These are phyloP conservation scores for Astrocystis sublimbata DNA, from an alignment of 495 filamentous ascomycete species.

Conservation along the genomic window DNA sequence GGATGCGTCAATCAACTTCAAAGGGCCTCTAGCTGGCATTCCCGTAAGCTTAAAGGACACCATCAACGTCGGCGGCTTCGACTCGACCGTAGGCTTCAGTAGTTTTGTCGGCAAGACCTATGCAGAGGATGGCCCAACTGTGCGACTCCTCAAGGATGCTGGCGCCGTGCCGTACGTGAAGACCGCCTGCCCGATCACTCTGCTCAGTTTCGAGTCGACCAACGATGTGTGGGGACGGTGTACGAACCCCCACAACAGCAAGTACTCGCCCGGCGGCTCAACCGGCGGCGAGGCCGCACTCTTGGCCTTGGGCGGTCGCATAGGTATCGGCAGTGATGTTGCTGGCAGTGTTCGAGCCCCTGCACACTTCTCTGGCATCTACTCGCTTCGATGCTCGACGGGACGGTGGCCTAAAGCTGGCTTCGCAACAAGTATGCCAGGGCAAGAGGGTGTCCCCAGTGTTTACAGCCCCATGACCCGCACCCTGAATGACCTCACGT, in stretches of 20 bases:
- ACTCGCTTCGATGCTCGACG: slow-evolving; percentile 88
- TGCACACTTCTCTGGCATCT: slow-evolving; percentile 89
- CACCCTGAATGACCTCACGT: slow-evolving; percentile 79
- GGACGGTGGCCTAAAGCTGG: slow-evolving; percentile 91
- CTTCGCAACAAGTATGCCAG: slow-evolving; percentile 85
- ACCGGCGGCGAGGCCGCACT: slow-evolving; percentile 89
- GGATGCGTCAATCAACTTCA: slow-evolving; percentile 63
- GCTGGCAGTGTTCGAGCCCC: slow-evolving; percentile 88
- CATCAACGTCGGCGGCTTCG: slow-evolving; percentile 81
- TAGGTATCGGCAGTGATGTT: slow-evolving; percentile 92
- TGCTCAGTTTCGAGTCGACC: slow-evolving; percentile 87
- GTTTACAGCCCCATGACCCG: slow-evolving; percentile 94
- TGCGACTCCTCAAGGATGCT: slow-evolving; percentile 82
- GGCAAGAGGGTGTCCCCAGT: slow-evolving; percentile 87
- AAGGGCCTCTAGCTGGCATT: slow-evolving; percentile 85
- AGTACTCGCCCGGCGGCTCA: slow-evolving; percentile 88
- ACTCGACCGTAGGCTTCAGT: slow-evolving; percentile 82
- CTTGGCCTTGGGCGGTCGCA: slow-evolving; percentile 83
- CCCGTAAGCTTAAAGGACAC: slow-evolving; percentile 90
- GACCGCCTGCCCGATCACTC: slow-evolving; percentile 88
- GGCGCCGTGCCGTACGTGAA: slow-evolving; percentile 96
- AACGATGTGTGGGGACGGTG: slow-evolving; percentile 88
- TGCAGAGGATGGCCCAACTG: slow-evolving; percentile 69
- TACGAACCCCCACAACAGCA: slow-evolving; percentile 77
- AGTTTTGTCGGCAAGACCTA: slow-evolving; percentile 66